These are phyloP conservation scores for Wickerhamomyces queroliae DNA, from an alignment of 805 yeast species.

Conservation along the genomic window DNA sequence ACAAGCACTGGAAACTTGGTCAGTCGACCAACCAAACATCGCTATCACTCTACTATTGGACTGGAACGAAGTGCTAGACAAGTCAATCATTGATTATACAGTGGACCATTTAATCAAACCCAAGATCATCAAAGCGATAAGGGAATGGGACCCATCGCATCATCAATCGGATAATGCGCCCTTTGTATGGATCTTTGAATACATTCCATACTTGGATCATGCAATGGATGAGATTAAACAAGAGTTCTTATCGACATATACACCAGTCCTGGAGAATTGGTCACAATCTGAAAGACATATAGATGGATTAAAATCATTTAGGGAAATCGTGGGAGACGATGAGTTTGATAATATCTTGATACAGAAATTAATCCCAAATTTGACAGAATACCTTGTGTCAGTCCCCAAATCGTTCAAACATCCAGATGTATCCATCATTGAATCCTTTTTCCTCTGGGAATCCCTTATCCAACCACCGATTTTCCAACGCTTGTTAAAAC, in stretches of 20 bases:
- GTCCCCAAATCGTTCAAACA: constrained; percentile 5
- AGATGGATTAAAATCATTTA: constrained; percentile 24
- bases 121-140: constrained; percentile 27
- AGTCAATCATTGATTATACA: constrained; percentile 22
- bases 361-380: constrained; percentile 16
- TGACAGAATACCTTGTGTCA: constrained; percentile 6
- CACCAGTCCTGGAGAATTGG: constrained; percentile 17
- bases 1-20: constrained; percentile 30
- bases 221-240: constrained; percentile 12
- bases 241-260: constrained; percentile 19
- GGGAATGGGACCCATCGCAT: constrained; percentile 26
- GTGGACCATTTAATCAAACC: constrained; percentile 30
- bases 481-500: constrained; percentile 23
- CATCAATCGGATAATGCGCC: constrained; percentile 10
- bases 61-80: constrained; percentile 35
- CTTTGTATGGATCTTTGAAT: constrained; percentile 31
- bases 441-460: constrained; percentile 20
- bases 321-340: constrained; percentile 26
- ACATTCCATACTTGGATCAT: constrained; percentile 26
- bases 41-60: constrained; percentile 33
- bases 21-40: constrained; percentile 30
- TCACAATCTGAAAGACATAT: constrained; percentile 1
- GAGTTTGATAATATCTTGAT: constrained; percentile 15
- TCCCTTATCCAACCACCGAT: constrained; percentile 10
- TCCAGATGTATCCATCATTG: constrained; percentile 15